phyloP scores from a whole-genome alignment of 768 basidiomycete genomes.

The Gloeopeniophorella convolvens region DNA sequence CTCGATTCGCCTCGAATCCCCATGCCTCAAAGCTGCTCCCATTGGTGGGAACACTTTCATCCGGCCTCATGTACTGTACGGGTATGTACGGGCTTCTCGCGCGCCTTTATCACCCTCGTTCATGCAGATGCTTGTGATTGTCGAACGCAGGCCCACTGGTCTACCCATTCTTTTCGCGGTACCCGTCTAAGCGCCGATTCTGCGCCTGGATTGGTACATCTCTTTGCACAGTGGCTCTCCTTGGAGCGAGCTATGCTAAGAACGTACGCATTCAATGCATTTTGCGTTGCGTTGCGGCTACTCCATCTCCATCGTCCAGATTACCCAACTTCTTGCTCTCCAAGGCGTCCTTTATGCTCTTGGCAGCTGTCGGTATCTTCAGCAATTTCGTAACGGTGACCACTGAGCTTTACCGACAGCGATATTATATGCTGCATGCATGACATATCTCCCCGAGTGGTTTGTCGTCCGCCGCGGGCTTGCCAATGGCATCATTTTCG shows the following conservation, averaged over 20 bases:
- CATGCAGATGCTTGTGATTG: not conserved
- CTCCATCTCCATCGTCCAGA: too few species aligned
- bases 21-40: constrained; percentile 26
- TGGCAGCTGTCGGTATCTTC: constrained; percentile 23
- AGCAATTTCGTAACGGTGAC: not conserved
- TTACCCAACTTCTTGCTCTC: constrained; percentile 21
- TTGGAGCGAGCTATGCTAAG: constrained; percentile 24
- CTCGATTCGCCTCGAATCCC: constrained; percentile 20
- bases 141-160: constrained; percentile 14
- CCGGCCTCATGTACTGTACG: constrained; percentile 30
- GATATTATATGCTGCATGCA: constrained; percentile 24
- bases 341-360: constrained; percentile 27
- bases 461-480: constrained; percentile 28
- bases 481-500: constrained; percentile 30
- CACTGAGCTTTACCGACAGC: constrained; percentile 10
- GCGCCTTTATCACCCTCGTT: not conserved
- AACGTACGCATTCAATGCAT: constrained; percentile 4
- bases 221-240: constrained; percentile 23
- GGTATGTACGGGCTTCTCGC: constrained; percentile 12
- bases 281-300: too few species aligned
- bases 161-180: constrained; percentile 23
- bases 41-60: constrained; percentile 26
- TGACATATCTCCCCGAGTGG: constrained; percentile 30
- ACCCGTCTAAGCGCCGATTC: constrained; percentile 21
- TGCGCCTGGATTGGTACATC: constrained; percentile 24